Evolutionary conservation across 148 eudicot species (phyloP).

Genomic region (Oxyria digyna): DNA sequence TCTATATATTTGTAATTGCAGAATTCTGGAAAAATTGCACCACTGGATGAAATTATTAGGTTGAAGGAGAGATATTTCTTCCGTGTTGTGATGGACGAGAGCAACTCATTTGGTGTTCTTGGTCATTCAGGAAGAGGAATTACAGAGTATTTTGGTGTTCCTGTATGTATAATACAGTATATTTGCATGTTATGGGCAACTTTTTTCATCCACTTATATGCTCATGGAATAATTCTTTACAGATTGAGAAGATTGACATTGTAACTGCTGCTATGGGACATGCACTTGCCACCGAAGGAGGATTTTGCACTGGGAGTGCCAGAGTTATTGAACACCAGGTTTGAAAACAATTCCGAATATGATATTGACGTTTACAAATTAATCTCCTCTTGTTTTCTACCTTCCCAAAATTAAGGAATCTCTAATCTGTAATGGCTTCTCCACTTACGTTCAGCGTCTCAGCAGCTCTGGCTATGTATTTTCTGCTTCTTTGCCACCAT

Average conservation of each 20-base stretch:
- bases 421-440: background rate
- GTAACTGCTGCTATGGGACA: conserved; percentile 98
- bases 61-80: conserved; percentile 80
- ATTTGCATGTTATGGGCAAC: background rate
- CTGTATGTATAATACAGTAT: conserved; percentile 38
- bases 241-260: conserved; percentile 86
- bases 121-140: conserved; percentile 87
- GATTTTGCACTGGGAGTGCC: conserved; percentile 86
- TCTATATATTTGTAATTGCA: conserved; percentile 18
- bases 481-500: conserved; percentile 97
- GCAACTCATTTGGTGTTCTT: conserved; percentile 91
- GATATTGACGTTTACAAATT: background rate
- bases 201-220: background rate
- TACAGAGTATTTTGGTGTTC: conserved; percentile 64
- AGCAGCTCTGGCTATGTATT: conserved; percentile 97
- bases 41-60: conserved; percentile 73
- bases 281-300: conserved; percentile 94
- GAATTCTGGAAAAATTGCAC: conserved; percentile 97
- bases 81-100: conserved; percentile 82
- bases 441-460: conserved; percentile 52
- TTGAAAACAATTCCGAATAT: conserved; percentile 8
- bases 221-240: conserved; percentile 9
- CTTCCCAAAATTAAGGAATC: background rate
- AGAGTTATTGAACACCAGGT: conserved; percentile 96
- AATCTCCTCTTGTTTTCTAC: background rate